Evolutionary conservation across 352 stramenopile genomes (phyloP), one percentile per base, ranked within the genome.

Genomic region (Phytophthora syringae): DNA sequence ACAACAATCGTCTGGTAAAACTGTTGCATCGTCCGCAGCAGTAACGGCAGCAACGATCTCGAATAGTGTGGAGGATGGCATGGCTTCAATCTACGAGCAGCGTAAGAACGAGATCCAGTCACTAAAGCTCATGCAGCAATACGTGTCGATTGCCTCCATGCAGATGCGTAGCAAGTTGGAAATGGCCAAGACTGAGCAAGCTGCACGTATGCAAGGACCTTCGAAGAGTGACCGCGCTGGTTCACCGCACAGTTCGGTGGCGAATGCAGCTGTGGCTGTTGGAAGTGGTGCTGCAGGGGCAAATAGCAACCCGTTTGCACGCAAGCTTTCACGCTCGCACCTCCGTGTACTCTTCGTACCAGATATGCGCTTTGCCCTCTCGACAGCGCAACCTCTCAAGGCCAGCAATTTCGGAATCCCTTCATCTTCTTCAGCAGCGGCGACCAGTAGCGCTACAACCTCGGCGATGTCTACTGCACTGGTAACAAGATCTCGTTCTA

Each of bases 91-190:
- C 20, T 92, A 92, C 32, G 84, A 95, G 42, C 77, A 85, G 48
- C 77, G 77, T 39, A 92, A 88, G 47, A 89, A 94, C 40, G 86
- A 96, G 36, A 81, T 87, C 21, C 80, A 89, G 57, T 87, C 78
- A 13, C 60, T 96, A 7, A 90, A 90, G 53, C 75, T 96, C 12
- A 95, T 96, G 82, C 82, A 94, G 50, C 79, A 96, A 61, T 96
- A 96, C 51, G 86, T 96, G 11, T 82, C 77, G 9, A 92, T 94
- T 54, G 88, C 88, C 4, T 96, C 88, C 36, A 93, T 90, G 77
- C 88, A 96, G 57, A 95, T 96, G 88, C 79, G 82, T n/a, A 94
- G 80, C 52, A 96, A 95, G 54, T 82, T 96, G 64, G 80, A 96
- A 64, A 73, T 95, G 34, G 81, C 84, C 9, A 84, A 93, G 27